These are phyloP conservation scores for Isatis lusitanica DNA, from an alignment of 441 rosid genomes.

Conservation along the genomic window DNA sequence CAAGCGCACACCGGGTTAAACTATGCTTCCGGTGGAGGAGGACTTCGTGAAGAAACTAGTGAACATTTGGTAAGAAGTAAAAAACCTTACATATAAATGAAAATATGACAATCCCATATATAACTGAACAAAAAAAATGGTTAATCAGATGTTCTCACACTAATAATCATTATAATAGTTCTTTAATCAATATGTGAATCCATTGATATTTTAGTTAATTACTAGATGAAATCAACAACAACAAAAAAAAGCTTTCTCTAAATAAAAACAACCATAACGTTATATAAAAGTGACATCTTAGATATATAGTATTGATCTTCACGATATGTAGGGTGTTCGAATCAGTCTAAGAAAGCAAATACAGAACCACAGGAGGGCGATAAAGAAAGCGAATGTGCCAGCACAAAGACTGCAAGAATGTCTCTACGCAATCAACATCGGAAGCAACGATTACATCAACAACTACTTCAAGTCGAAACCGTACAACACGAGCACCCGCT, in stretches of 20 bases:
- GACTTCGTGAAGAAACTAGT: conserved; percentile 49
- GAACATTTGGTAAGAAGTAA: conserved; percentile 36
- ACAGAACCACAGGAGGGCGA: conserved; percentile 36
- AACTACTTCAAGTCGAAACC: conserved; percentile 49
- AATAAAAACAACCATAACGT: neutral
- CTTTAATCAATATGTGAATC: neutral
- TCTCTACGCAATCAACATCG: conserved; percentile 49
- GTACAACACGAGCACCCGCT: conserved; percentile 32
- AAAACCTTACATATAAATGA: neutral
- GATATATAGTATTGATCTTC: neutral
- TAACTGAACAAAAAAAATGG: neutral
- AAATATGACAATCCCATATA: neutral
- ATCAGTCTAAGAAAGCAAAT: conserved; percentile 51
- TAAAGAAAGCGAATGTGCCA: conserved; percentile 17
- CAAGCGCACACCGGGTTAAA: conserved; percentile 43
- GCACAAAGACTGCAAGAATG: conserved; percentile 37
- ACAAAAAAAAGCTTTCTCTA: neutral
- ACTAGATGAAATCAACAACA: neutral
- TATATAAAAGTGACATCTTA: neutral
- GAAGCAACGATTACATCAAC: conserved; percentile 59
- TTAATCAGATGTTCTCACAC: neutral
- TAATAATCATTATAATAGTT: neutral
- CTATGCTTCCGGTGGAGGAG: conserved; percentile 61
- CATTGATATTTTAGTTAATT: neutral
- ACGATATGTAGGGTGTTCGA: conserved; percentile 41